These are phyloP conservation scores for Cephaloascus albidus DNA, from an alignment of 805 yeast genomes.

Conservation along the genomic window DNA sequence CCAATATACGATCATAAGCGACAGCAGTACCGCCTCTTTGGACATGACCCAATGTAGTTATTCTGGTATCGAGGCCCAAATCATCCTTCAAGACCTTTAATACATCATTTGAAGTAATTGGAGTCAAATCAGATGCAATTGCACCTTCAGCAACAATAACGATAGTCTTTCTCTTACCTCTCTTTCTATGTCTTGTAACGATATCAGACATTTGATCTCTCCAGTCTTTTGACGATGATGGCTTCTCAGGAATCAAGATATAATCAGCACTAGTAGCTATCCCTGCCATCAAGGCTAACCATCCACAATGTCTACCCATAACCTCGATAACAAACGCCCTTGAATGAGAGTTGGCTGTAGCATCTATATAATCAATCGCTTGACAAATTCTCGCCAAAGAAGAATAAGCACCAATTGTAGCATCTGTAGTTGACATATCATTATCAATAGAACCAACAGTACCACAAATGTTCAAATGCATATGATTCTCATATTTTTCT, in stretches of 20 bases:
- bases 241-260: slow-evolving; percentile 73
- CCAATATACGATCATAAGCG: slow-evolving; percentile 62
- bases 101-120: slow-evolving; percentile 58
- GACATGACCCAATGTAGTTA: slow-evolving; percentile 72
- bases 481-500: slow-evolving; percentile 36
- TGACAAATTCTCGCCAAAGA: slow-evolving; percentile 67
- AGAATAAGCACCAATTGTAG: slow-evolving; percentile 77
- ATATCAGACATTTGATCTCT: slow-evolving; percentile 56
- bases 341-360: slow-evolving; percentile 77
- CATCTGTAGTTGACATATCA: slow-evolving; percentile 79
- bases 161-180: slow-evolving; percentile 71
- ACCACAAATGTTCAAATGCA: slow-evolving; percentile 61
- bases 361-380: slow-evolving; percentile 73
- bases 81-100: slow-evolving; percentile 53
- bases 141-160: slow-evolving; percentile 86
- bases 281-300: slow-evolving; percentile 80
- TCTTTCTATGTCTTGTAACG: slow-evolving; percentile 51
- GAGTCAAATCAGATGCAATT: slow-evolving; percentile 55
- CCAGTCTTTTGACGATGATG: slow-evolving; percentile 59
- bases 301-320: slow-evolving; percentile 87
- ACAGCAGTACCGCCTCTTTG: slow-evolving; percentile 82
- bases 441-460: slow-evolving; percentile 79
- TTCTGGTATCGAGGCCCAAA: slow-evolving; percentile 67
- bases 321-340: slow-evolving; percentile 81
- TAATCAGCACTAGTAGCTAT: slow-evolving; percentile 74